phyloP scores from a whole-genome alignment of 2,329 filamentous ascomycete genomes.

The Madurella fahalii region DNA sequence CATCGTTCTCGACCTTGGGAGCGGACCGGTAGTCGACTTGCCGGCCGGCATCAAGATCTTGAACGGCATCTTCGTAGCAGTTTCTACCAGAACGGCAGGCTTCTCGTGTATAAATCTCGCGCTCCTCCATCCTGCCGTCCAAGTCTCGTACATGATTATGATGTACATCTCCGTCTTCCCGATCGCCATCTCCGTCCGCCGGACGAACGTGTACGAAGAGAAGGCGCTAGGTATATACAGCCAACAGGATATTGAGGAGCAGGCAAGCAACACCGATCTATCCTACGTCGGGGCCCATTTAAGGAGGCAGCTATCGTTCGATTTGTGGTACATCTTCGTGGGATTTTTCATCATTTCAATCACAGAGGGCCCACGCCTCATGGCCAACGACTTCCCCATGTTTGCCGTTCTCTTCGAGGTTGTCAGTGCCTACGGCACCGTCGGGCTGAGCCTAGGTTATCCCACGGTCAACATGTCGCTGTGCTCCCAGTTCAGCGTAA shows the following conservation, averaged over 20 bases:
- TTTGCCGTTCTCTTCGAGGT: conserved; percentile 78
- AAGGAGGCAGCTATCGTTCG: conserved; percentile 89
- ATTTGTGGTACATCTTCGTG: conserved; percentile 94
- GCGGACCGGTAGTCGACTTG: conserved; percentile 61
- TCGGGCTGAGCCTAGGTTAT: conserved; percentile 85
- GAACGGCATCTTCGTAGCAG: conserved; percentile 85
- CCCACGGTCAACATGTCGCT: conserved; percentile 72
- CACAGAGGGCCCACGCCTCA: conserved; percentile 70
- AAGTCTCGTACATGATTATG: conserved; percentile 95
- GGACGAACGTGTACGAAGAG: conserved; percentile 96
- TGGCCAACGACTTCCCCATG: conserved; percentile 58
- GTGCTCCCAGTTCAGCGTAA: conserved; percentile 70
- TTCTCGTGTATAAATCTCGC: conserved; percentile 78
- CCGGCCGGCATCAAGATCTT: conserved; percentile 73
- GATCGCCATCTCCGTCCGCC: conserved; percentile 89
- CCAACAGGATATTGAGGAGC: conserved; percentile 44
- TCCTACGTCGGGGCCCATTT: conserved; percentile 91
- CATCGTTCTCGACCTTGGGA: conserved; percentile 82
- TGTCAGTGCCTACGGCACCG: conserved; percentile 88
- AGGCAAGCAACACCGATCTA: conserved; percentile 55
- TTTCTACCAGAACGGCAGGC: conserved; percentile 84
- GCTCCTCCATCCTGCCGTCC: conserved; percentile 80
- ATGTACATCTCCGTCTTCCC: conserved; percentile 99
- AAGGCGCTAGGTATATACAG: conserved; percentile 73
- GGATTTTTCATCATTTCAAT: conserved; percentile 92